A percentile compares a stretch with the other conserved stretches of the same genome.
phyloP scores from a whole-genome alignment of 345 rosid genomes.

The Aegle marmelos region DNA sequence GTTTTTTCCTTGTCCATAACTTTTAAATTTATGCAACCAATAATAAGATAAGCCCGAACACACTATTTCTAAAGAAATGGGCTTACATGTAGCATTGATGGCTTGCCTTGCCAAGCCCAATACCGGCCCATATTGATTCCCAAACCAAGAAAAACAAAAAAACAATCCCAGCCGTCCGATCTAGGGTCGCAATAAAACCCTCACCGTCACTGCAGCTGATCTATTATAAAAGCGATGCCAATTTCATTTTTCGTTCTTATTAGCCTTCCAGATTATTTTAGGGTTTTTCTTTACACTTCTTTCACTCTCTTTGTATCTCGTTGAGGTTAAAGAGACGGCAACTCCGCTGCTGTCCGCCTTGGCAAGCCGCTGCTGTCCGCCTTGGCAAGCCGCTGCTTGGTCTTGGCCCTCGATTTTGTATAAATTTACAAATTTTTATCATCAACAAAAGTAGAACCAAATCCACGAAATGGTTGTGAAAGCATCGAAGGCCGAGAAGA shows the following conservation, averaged over 20 bases:
- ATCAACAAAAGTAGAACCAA: not conserved
- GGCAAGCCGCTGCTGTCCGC: conserved; percentile 57
- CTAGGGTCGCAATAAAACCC: conserved; percentile 32
- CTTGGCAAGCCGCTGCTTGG: conserved; percentile 50
- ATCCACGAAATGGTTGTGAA: conserved; percentile 32
- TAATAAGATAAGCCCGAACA: too few species aligned
- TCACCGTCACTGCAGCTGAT: not conserved
- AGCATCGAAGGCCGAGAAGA: conserved; percentile 74
- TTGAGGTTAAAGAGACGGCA: conserved; percentile 71
- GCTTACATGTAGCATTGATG: not conserved
- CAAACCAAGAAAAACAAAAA: not conserved
- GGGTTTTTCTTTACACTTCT: not conserved
- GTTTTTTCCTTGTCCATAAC: not conserved
- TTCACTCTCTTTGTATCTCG: not conserved
- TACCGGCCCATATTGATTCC: not conserved
- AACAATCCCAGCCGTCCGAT: conserved; percentile 47
- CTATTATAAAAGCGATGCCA: conserved; percentile 4
- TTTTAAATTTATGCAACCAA: too few species aligned
- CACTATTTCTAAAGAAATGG: not conserved
- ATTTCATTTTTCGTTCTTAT: not conserved
- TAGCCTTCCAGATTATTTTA: not conserved
- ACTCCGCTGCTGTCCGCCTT: conserved; percentile 62
- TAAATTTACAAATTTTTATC: too few species aligned
- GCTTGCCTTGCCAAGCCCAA: not conserved
- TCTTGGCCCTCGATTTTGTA: conserved; percentile 63